Base-by-base conservation (phyloP, 495 filamentous ascomycete genomes). In the Copromyces sp. region DNA sequence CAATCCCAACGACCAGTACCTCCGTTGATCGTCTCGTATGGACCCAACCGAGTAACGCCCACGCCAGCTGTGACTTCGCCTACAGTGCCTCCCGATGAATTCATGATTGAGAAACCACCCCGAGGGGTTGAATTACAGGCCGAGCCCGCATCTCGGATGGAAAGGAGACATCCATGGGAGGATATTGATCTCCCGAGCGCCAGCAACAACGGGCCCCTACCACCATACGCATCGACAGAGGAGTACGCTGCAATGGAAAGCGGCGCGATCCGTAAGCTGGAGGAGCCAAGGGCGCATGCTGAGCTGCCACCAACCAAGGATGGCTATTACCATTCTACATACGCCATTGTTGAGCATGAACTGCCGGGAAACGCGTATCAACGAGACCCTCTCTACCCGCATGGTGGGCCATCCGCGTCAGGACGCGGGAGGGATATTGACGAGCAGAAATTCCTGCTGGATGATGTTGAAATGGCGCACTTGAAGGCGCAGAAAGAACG, bases 291-390 rank as follows among this genome's bases (percentile, higher is more conserved):
- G 61, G 80, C 78, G 16, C 24, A 79, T 68, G 78, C 78, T 7
- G 80, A 81, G 47, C 72, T 81, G 29, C 80, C 80, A n/a, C 80
- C 80, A 2, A 81, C 80, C 16, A 81, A 81, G 70, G 80, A 81
- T 53, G 80, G 80, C 1, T 81, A 74, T 20, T 81, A 81, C 39
- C 77, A 77, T 39, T 73, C 77, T 37, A 53, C 39, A 1, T 69
- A 41, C 3, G 74, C 77, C 24, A 35, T 75, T 8, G 73, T 78
- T 12, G 77, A 81, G 71, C 75, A 80, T n/a, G 79, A 81, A 71
- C 72, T 81, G 0, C 78, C 74, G 7, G 79, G 78, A 0, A 70
- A 77, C 3, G 74, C 73, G 11, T 77, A 74, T 38, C 47, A 75
- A 14, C 72, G 72, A 16, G 78, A 78, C 32, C 70, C 71, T 39